These are phyloP conservation scores for Penicillium sp. DNA, from an alignment of 2,329 filamentous ascomycete genomes.

Conservation along the genomic window DNA sequence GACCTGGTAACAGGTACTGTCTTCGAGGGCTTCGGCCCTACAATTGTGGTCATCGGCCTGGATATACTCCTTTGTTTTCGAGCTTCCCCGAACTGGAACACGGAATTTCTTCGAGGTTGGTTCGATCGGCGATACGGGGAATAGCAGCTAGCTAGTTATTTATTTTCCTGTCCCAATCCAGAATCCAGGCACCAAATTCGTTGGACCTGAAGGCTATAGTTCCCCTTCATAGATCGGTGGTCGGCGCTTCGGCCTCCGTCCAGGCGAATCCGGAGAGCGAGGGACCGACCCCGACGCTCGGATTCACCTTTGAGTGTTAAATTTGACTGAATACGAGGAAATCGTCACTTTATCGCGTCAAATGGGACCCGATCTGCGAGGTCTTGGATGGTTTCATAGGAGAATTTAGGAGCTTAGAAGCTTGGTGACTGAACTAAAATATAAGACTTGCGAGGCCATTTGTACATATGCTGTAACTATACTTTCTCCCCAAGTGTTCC, in stretches of 20 bases:
- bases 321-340: background rate
- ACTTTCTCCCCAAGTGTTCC: background rate
- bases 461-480: background rate
- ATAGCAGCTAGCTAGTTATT: too few relatives aligned
- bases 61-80: too few relatives aligned
- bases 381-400: background rate
- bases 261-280: background rate
- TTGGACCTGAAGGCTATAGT: too few relatives aligned
- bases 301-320: background rate
- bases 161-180: too few relatives aligned
- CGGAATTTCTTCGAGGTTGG: too few relatives aligned
- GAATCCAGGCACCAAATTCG: too few relatives aligned
- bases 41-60: too few relatives aligned
- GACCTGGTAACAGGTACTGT: background rate
- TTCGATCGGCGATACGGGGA: too few relatives aligned
- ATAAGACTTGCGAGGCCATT: background rate
- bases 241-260: slow-evolving; percentile 5
- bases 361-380: background rate
- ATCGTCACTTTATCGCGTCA: background rate
- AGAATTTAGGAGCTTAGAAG: background rate
- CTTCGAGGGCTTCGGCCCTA: background rate
- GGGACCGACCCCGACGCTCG: background rate
- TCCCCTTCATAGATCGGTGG: background rate
- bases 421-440: background rate
- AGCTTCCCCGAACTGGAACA: too few relatives aligned